Evolutionary conservation across 2,329 filamentous ascomycete genomes (phyloP), one percentile per base, ranked within the genome.

Genomic region (Botrytis paeoniae): DNA sequence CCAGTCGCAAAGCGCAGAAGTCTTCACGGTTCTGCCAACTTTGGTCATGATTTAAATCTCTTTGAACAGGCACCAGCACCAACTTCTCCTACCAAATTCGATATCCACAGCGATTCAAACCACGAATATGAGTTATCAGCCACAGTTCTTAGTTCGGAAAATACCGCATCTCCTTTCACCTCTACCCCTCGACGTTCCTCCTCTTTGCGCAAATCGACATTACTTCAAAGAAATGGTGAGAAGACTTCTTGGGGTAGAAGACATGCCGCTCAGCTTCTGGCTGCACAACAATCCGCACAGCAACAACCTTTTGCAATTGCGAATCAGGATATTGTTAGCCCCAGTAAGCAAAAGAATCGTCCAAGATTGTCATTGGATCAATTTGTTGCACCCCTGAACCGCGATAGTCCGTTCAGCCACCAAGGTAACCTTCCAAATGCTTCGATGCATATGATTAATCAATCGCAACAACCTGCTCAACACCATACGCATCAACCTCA

Each of bases 1-100:
- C 95, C 96, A 0, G 93, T 95, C 74, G 93, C 95, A 64, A 98
- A 98, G 85, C 89, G 96, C 76, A 90, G 96, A 79, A 98, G 95
- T 82, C 83, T 97, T 78, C 93, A 97, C 81, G 92, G 92, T 68
- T 88, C 90, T 61, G 86, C 91, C n/a, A 88, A 84, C 77, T 85
- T 91, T 86, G 86, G 63, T 20, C 81, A 83, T 72, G 87, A 87
- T 77, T 92, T 93, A 80, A 94, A 90, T 81, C 89, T 97, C 48
- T 97, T 97, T 81, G 93, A 95, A 74, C 85, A 87, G 73, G 83
- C 79, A 62, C 81, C 87, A 73, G 83, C 79, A 62, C 81, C 83
- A n/a, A 79, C 84, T 6, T 80, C 82, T 60, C 78, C 80, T 59
- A 80, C 81, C 61, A 84, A 82, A 72, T 88, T 88, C 75, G 87